Percentiles rank a stretch among this genome's conserved stretches.
Conservation (phyloP, 2,329 filamentous ascomycete species). For the Colletotrichum noveboracense region DNA sequence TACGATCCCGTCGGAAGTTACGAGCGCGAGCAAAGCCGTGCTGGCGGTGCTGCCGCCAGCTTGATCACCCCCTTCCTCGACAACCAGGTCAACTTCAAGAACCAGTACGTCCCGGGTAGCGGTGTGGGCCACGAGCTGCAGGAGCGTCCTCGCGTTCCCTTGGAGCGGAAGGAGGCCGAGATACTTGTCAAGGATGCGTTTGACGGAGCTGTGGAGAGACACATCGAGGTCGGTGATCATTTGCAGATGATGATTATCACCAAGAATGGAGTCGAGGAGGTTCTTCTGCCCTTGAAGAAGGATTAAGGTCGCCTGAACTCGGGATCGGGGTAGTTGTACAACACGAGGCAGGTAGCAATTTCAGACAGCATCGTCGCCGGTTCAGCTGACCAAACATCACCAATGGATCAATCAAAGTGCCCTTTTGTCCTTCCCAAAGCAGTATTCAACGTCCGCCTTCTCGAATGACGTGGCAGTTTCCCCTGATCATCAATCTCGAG, state of each 20-base stretch:
- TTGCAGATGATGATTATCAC: slow-evolving; percentile 96
- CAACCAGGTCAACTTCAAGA: slow-evolving; percentile 99
- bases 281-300: slow-evolving; percentile 83
- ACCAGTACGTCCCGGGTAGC: slow-evolving; percentile 90
- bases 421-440: background rate
- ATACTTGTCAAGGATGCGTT: slow-evolving; percentile 95
- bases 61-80: slow-evolving; percentile 99
- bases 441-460: background rate
- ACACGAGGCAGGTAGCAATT: slow-evolving; percentile 21
- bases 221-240: slow-evolving; percentile 97
- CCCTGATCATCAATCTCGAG: background rate
- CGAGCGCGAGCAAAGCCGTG: slow-evolving; percentile 94
- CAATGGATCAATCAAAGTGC: background rate
- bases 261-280: slow-evolving; percentile 85
- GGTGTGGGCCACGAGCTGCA: slow-evolving; percentile 82
- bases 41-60: slow-evolving; percentile 88
- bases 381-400: slow-evolving; percentile 4
- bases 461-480: background rate
- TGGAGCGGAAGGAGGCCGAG: slow-evolving; percentile 78
- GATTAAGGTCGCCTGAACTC: slow-evolving; percentile 60
- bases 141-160: slow-evolving; percentile 71
- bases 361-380: background rate
- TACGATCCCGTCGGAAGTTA: slow-evolving; percentile 99
- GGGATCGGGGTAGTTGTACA: slow-evolving; percentile 13
- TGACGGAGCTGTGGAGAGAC: slow-evolving; percentile 95